Percentiles rank a stretch among this genome's conserved stretches.
Conservation (phyloP, 1,284 basidiomycete species). For the Trametes versicolor region DNA sequence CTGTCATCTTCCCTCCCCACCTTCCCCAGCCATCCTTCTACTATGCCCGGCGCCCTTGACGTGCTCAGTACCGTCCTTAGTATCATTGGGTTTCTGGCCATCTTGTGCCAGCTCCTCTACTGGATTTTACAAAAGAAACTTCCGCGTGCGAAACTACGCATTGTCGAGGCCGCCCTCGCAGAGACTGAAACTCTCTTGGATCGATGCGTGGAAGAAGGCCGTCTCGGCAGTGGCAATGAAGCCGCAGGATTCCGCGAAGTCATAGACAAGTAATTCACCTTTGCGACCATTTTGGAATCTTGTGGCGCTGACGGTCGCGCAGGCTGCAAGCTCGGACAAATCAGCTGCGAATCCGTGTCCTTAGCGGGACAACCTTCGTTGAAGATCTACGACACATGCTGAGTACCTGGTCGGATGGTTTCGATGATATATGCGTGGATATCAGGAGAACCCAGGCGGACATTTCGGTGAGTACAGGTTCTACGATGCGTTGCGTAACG, state of each 20-base stretch:
- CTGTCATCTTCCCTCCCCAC: background rate
- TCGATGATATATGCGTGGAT: background rate
- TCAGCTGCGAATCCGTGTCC: background rate
- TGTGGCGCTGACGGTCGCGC: background rate
- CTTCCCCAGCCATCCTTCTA: background rate
- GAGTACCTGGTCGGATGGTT: background rate
- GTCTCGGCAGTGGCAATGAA: background rate
- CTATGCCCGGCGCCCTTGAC: background rate
- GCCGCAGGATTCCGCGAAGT: background rate
- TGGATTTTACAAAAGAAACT: background rate
- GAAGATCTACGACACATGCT: background rate
- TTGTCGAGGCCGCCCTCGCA: background rate
- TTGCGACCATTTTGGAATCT: too few relatives aligned
- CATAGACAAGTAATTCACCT: background rate
- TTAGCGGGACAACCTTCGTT: background rate
- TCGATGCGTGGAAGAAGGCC: constrained; percentile 3
- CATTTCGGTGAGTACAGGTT: background rate
- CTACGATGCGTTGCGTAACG: background rate
- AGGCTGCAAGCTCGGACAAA: background rate
- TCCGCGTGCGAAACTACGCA: background rate
- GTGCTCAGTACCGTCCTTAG: background rate
- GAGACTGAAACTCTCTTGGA: background rate
- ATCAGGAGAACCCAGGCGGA: background rate
- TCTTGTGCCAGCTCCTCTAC: background rate
- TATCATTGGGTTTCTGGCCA: constrained; percentile 3